Percentiles rank a stretch among this genome's conserved stretches.
phyloP scores from a whole-genome alignment of 73 alveolate genomes.

The Blepharisma japonicum region DNA sequence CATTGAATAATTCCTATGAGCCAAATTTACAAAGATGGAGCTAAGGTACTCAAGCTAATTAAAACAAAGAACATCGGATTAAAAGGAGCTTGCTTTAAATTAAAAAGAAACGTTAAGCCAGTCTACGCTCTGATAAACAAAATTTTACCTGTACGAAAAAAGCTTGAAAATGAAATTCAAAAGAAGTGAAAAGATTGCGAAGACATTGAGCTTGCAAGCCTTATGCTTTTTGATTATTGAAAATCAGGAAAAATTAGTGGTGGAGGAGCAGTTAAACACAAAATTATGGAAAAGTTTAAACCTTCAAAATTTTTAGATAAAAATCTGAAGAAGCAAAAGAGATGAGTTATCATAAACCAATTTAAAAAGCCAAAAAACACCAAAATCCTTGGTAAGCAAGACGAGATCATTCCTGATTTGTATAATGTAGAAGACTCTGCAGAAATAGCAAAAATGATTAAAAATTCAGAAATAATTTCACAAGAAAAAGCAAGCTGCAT shows the following conservation, averaged over 20 bases:
- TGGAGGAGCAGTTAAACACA: constrained; percentile 1
- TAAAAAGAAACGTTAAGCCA: constrained; percentile 6
- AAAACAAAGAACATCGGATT: neutral
- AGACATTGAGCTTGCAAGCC: neutral
- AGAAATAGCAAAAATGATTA: neutral
- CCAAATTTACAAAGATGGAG: neutral
- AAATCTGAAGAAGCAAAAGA: neutral
- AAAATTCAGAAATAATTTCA: neutral
- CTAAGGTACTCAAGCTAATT: neutral
- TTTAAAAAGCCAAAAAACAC: constrained; percentile 3
- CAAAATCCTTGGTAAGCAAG: neutral
- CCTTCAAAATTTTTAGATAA: neutral
- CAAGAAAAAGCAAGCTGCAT: constrained; percentile 30
- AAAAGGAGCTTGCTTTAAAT: constrained; percentile 8
- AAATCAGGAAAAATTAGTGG: constrained; percentile 12
- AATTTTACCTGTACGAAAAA: neutral
- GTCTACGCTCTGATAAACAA: neutral
- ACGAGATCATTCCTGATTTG: neutral
- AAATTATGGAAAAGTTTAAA: neutral
- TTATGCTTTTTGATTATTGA: constrained; percentile 11
- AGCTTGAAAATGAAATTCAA: neutral
- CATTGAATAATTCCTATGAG: constrained; percentile 10
- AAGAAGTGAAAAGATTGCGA: neutral
- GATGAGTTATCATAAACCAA: constrained; percentile 6
- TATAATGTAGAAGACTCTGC: neutral